Percentiles rank a stretch among this genome's conserved stretches.
Evolutionary conservation across 148 eudicot genomes (phyloP).

Genomic region (Drosera capensis): DNA sequence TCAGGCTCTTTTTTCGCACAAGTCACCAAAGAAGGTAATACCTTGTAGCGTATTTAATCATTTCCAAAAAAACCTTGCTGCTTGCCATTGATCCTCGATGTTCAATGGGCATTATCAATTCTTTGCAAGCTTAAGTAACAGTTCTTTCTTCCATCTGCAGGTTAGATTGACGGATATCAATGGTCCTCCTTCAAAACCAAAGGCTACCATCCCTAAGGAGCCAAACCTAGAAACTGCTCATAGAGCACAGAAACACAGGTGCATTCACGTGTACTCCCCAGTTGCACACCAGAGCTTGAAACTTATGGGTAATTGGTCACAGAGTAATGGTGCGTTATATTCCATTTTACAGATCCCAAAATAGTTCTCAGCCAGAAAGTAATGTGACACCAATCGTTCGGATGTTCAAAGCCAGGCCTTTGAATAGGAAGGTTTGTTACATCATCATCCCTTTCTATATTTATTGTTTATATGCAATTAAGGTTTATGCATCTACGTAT

Average conservation of each 20-base stretch:
- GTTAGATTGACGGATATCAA: slow-evolving; percentile 14
- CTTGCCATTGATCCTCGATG: too few relatives aligned
- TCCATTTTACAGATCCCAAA: slow-evolving; percentile 36
- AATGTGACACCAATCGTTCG: slow-evolving; percentile 11
- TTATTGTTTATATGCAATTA: neutral
- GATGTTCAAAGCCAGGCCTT: slow-evolving; percentile 25
- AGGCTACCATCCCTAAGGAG: slow-evolving; percentile 59
- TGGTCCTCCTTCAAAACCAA: slow-evolving; percentile 16
- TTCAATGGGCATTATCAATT: too few relatives aligned
- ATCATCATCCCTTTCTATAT: neutral
- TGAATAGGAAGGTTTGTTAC: slow-evolving; percentile 39
- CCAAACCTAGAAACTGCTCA: slow-evolving; percentile 57
- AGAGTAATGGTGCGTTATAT: slow-evolving; percentile 2
- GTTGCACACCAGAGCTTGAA: neutral
- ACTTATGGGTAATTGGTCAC: neutral
- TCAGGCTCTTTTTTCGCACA: slow-evolving; percentile 39
- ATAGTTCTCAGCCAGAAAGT: slow-evolving; percentile 17
- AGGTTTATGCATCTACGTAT: neutral
- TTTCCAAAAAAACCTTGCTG: neutral
- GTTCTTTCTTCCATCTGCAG: slow-evolving; percentile 10
- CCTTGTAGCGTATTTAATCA: neutral
- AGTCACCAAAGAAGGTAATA: slow-evolving; percentile 37
- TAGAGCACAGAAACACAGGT: slow-evolving; percentile 64
- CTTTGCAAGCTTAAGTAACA: neutral
- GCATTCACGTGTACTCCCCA: slow-evolving; percentile 4